Evolutionary conservation across 2,329 filamentous ascomycete genomes (phyloP), one percentile per base, ranked within the genome.

Genomic region (Fusarium nurragi): DNA sequence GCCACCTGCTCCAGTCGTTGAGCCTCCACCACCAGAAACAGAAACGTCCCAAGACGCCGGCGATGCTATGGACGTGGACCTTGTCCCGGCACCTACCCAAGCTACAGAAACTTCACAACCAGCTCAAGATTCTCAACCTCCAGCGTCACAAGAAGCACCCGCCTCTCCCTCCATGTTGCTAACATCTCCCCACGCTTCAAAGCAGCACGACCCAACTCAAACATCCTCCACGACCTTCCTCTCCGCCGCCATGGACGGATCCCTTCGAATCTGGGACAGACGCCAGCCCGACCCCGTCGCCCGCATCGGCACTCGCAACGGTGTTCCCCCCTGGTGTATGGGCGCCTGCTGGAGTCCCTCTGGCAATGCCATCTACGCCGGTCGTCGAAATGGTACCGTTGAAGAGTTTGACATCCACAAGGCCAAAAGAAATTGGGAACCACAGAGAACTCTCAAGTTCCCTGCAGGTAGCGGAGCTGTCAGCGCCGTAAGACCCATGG

Each of bases 291-390:
- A 90, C 32, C 90, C 94, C 0, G 84, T 97, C 3, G 93, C 95
- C 4, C 88, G 89, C 25, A 94, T 98, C 54, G 83, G 84, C 2
- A 92, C 91, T 18, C 83, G 88, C 12, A 86, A 88, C 12, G 88
- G 88, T 18, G 91, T 93, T 1, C 94, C 95, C 2, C 95, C 94
- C 0, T 99, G 94, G 94, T 98, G 94, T 77, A 97, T 97, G 88
- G 94, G 92, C 67, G 93, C 93, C 1, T 97, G 93, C 79, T 99
- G 95, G 95, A 94, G 91, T 52, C 93, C 93, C 0, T 92, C 97
- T 75, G 95, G 95, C 14, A 98, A 98, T 77, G 93, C 88, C 77
- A 94, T 99, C 71, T 99, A 97, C 77, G 94, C 91, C 0, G 95
- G 95, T 1, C 84, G 95, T 25, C 85, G 95, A 56, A 98, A 98